Evolutionary conservation across 1,284 basidiomycete species (phyloP).

Genomic region (Malassezia slooffiae): DNA sequence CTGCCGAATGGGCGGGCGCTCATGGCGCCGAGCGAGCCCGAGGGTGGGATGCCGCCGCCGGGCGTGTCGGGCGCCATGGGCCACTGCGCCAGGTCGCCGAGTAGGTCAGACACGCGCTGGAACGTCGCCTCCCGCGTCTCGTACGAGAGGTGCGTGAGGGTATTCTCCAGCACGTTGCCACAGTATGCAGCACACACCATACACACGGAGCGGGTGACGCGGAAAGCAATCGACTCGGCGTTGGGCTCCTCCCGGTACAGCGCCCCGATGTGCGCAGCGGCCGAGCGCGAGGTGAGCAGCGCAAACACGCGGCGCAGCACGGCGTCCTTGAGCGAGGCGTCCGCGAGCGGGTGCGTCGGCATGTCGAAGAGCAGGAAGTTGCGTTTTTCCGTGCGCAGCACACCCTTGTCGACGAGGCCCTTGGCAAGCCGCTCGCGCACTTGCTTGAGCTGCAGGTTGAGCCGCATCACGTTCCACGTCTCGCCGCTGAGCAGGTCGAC

Average conservation of each 20-base stretch:
- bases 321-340: conserved; percentile 37
- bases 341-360: conserved; percentile 44
- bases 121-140: conserved; percentile 34
- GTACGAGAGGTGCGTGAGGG: conserved; percentile 38
- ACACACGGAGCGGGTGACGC: conserved; percentile 34
- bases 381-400: conserved; percentile 44
- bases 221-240: conserved; percentile 16
- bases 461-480: conserved; percentile 46
- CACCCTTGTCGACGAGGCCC: conserved; percentile 44
- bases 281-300: conserved; percentile 26
- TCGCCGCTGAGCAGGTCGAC: conserved; percentile 44
- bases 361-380: conserved; percentile 46
- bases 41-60: conserved; percentile 18
- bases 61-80: conserved; percentile 39
- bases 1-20: conserved; percentile 15
- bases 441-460: conserved; percentile 44
- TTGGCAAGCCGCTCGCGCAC: conserved; percentile 45
- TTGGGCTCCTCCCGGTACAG: conserved; percentile 27
- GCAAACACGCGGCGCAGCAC: conserved; percentile 36
- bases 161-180: conserved; percentile 43
- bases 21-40: conserved; percentile 2
- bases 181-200: conserved; percentile 36
- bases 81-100: conserved; percentile 40
- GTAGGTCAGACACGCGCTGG: conserved; percentile 33
- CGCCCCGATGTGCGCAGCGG: conserved; percentile 21